Evolutionary conservation across 257 asterid genomes (phyloP).

Genomic region (Primulina eburnea): DNA sequence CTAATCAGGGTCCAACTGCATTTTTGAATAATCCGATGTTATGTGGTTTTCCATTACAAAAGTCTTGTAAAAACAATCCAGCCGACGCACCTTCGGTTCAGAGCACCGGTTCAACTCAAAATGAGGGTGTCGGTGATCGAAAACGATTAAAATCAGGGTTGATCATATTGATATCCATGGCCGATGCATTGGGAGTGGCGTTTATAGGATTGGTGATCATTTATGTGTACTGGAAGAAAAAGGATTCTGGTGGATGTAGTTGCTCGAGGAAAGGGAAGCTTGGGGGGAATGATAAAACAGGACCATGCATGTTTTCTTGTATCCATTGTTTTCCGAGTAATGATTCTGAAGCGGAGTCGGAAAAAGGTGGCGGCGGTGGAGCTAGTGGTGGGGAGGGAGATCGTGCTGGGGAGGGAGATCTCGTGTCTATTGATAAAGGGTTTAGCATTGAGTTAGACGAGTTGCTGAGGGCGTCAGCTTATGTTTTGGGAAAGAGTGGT

Average conservation of each 20-base stretch:
- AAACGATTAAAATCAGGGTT: constrained; percentile 72
- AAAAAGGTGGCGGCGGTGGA: constrained; percentile 59
- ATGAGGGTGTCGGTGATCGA: constrained; percentile 26
- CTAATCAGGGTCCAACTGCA: constrained; percentile 94
- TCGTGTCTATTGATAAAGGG: constrained; percentile 92
- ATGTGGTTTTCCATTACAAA: constrained; percentile 96
- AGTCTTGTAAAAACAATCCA: constrained; percentile 51
- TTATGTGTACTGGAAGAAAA: constrained; percentile 77
- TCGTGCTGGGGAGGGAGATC: constrained; percentile 74
- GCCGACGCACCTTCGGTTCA: constrained; percentile 37
- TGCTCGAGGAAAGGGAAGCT: constrained; percentile 85
- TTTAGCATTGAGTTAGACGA: constrained; percentile 84
- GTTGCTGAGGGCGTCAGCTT: constrained; percentile 93
- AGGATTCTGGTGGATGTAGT: constrained; percentile 83
- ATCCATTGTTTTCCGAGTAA: constrained; percentile 42
- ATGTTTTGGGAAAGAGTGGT: constrained; percentile 94
- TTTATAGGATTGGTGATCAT: constrained; percentile 69
- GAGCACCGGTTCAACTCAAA: constrained; percentile 24
- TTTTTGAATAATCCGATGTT: constrained; percentile 68
- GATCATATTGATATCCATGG: constrained; percentile 68
- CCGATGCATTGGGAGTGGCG: constrained; percentile 80
- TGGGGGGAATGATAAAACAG: constrained; percentile 57
- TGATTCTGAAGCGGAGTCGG: constrained; percentile 76
- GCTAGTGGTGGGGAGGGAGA: constrained; percentile 44
- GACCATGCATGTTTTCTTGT: constrained; percentile 58